Evolutionary conservation across 768 basidiomycete genomes (phyloP), one percentile per base, ranked within the genome.

Genomic region (Xerocomus brunneocitrinus): DNA sequence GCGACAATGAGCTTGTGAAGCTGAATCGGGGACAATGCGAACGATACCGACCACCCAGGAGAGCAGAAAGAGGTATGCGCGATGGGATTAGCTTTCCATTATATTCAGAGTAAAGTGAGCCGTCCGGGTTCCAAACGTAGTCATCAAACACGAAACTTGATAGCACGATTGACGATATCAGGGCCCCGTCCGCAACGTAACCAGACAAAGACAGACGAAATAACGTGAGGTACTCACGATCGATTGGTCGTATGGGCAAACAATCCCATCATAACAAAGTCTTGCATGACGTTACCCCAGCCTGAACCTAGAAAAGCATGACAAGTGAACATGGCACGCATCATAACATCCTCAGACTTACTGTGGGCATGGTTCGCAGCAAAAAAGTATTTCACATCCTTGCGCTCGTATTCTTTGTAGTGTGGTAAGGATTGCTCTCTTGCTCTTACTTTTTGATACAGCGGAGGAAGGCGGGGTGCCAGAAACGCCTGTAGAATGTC

Each of bases 331-430:
- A n/a, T 9, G 48, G 14, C 19, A 24, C 38, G 8, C 28, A 22
- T 5, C 8, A 42, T 25, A 12, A 8, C 25, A 36, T 8, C n/a
- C 27, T 8, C 8, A 14, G 27, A 27, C 74, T 54, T 44, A 76
- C 78, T 64, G 49, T 66, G 63, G 0, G 64, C 73, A 58, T 81
- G 78, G 52, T 79, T 80, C 3, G 76, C 73, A 30, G 77, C 61
- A 61, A 73, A 78, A 8, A 83, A 60, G 56, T 76, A 82, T 53
- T 71, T 74, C 14, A 70, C 62, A 22, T 63, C 54, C 19, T 71
- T 73, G 36, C 8, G 46, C 19, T 76, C 66, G 9, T 76, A 67
- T 3, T 57, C 50, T 30, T 69, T 57, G 54, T 79, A 77, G 50
- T 81, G 79, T 0, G 73, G 68, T 1, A 81, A 57, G 2, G 52